Evolutionary conservation across 2,329 filamentous ascomycete species (phyloP).

Genomic region (Grosmannia huntii): DNA sequence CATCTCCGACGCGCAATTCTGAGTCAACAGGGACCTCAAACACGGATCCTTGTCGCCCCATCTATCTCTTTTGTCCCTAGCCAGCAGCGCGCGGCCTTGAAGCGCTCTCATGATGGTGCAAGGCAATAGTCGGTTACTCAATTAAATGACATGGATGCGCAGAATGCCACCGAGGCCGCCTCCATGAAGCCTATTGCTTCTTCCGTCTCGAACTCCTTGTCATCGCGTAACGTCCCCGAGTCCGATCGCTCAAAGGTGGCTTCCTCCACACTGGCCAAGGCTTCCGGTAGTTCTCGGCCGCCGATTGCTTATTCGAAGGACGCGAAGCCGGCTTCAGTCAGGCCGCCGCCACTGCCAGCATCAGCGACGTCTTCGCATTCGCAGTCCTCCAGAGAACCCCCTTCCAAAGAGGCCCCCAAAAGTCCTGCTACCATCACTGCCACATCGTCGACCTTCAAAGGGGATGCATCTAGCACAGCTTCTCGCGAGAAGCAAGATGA

Average conservation of each 20-base stretch:
- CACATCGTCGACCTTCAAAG: background rate
- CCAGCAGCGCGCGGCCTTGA: constrained; percentile 19
- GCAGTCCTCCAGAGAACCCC: background rate
- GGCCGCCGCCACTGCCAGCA: constrained; percentile 1
- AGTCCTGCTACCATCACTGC: background rate
- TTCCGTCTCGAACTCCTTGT: constrained; percentile 23
- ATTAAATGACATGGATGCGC: constrained; percentile 58
- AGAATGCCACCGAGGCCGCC: constrained; percentile 52
- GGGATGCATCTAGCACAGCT: constrained; percentile 11
- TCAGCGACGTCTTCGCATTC: background rate
- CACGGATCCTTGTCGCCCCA: background rate
- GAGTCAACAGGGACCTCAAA: background rate
- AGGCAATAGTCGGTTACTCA: constrained; percentile 33
- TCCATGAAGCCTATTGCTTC: constrained; percentile 46
- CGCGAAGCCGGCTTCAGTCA: background rate
- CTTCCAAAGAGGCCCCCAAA: background rate
- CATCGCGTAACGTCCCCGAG: constrained; percentile 23
- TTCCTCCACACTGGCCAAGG: constrained; percentile 16
- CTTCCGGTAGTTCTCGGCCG: constrained; percentile 8
- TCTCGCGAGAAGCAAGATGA: constrained; percentile 25
- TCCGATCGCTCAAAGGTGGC: constrained; percentile 21
- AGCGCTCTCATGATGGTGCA: constrained; percentile 48
- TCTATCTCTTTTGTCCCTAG: background rate
- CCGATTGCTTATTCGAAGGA: constrained; percentile 5
- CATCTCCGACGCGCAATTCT: background rate